Base-by-base conservation (phyloP, 2,329 filamentous ascomycete species). In the Aureobasidium pullulans region DNA sequence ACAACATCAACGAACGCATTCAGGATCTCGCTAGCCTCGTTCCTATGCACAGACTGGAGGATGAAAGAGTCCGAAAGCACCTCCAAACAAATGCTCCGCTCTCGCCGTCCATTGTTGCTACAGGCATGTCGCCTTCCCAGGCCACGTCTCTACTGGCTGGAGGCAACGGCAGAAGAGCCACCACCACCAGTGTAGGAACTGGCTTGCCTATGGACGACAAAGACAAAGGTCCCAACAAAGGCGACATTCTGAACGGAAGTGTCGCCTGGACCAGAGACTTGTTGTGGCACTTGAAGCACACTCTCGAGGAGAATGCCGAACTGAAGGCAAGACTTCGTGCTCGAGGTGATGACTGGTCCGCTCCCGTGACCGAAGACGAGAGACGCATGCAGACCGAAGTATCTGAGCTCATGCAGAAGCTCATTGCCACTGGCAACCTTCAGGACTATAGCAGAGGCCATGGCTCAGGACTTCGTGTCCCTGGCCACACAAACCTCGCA, bases 1-100 rank as follows among this genome's bases (percentile, higher is more conserved):
- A 97, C 76, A 97, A 97, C 71, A 99, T 99, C 79, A 99, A 99
- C 67, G 94, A 99, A 75, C 86, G 94, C 44, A 99, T 99, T 63
- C 93, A 97, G 69, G 94, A 99, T 70, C 82, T 99, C 7, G 96
- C 93, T 69, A 90, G 91, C 67, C 83, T 99, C 16, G 93, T 99
- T 2, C 94, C 94, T 28, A 82, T 87, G 62, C 94, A 99, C 73
- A 86, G 94, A 62, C 81, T 99, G 2, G 94, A 99, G 68, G 94
- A 97, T 70, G 94, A 99, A 75, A 96, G 96, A 76, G 89, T 97
- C 49, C 87, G 92, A 66, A 97, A 97, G 76, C 87, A 96, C 69
- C 87, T 97, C 57, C 85, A 93, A 68, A 97, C 92, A 70, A 96
- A 93, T 62, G 93, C 90, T 1, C 89, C 93, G 0, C 77, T 97